Conservation (phyloP, 176 grass and related monocot species). For the Puccinellia tenuiflora region DNA sequence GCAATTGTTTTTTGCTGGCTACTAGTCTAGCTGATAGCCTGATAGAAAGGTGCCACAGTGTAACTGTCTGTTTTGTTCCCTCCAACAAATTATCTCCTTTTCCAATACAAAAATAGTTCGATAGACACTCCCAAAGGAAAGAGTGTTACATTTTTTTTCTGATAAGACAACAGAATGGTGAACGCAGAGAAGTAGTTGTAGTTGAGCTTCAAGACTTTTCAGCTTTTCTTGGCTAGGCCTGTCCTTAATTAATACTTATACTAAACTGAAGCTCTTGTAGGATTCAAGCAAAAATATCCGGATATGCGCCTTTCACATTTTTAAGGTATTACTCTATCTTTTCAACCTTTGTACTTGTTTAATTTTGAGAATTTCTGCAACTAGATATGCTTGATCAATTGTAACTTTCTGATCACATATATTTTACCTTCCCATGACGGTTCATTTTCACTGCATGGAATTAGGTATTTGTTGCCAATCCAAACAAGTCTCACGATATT, state of each 20-base stretch:
- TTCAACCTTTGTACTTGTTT: neutral
- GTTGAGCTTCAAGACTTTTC: neutral
- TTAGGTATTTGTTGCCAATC: constrained; percentile 97
- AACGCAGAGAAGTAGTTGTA: neutral
- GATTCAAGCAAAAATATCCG: constrained; percentile 99
- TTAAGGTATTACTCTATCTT: constrained; percentile 66
- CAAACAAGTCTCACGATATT: constrained; percentile 79
- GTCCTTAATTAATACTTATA: constrained; percentile 13
- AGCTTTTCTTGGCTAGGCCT: neutral
- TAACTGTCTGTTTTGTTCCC: constrained; percentile 10
- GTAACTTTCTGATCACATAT: neutral
- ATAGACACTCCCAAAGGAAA: neutral
- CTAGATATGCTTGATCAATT: neutral
- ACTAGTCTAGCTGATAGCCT: neutral
- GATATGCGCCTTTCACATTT: constrained; percentile 93
- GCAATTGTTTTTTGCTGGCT: neutral
- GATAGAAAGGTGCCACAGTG: neutral
- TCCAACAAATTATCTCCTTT: neutral
- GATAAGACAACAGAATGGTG: neutral
- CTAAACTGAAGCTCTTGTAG: constrained; percentile 35
- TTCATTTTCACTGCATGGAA: constrained; percentile 27
- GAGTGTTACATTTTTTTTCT: neutral
- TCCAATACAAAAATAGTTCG: neutral
- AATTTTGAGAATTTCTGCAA: neutral
- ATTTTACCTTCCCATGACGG: constrained; percentile 3